Percentiles rank a stretch among this genome's conserved stretches.
phyloP scores from a whole-genome alignment of 2,329 filamentous ascomycete species.

The Colletotrichum tabaci region DNA sequence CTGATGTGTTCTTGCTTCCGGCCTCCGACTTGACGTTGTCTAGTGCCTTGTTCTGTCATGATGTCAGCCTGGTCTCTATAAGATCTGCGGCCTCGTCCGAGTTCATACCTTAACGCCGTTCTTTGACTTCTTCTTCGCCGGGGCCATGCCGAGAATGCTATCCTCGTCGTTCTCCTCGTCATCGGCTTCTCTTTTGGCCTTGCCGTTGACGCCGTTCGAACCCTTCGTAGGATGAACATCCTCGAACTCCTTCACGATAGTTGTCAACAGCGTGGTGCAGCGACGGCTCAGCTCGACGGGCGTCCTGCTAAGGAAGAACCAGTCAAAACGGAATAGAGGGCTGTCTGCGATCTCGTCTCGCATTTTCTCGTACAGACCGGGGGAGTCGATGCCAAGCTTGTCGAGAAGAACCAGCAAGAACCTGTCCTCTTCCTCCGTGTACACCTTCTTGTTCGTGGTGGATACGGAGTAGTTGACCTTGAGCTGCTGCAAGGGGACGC shows the following conservation, averaged over 20 bases:
- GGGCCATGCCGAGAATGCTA: conserved; percentile 82
- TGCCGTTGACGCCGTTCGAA: conserved; percentile 75
- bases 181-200: conserved; percentile 80
- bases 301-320: conserved; percentile 98
- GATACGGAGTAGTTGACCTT: conserved; percentile 99
- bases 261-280: conserved; percentile 94
- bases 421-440: conserved; percentile 97
- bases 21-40: conserved; percentile 84
- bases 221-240: conserved; percentile 68
- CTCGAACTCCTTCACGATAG: conserved; percentile 95
- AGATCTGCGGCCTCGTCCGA: conserved; percentile 30
- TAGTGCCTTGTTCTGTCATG: conserved; percentile 87
- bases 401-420: conserved; percentile 96
- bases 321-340: conserved; percentile 96
- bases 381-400: conserved; percentile 91
- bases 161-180: conserved; percentile 91
- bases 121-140: conserved; percentile 96
- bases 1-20: conserved; percentile 81
- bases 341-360: conserved; percentile 97
- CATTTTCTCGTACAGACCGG: conserved; percentile 92
- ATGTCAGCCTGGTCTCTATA: conserved; percentile 24
- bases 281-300: conserved; percentile 92
- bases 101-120: conserved; percentile 84
- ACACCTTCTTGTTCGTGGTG: conserved; percentile 99
- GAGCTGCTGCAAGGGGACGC: conserved; percentile 96